Conservation (phyloP, 148 eudicot genomes). For the Diospyros lotus region DNA sequence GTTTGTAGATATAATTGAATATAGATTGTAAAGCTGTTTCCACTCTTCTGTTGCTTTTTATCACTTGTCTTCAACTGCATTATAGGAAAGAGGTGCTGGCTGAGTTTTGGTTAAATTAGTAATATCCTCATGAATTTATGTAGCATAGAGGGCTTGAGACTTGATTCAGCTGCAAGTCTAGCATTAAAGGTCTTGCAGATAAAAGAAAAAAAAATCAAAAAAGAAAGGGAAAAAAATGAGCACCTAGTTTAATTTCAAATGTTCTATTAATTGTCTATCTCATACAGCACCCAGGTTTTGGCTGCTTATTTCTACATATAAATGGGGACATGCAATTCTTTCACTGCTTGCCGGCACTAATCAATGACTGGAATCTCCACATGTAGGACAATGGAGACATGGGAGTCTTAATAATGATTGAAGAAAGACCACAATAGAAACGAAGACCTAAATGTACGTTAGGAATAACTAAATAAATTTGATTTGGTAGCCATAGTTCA, state of each 20-base stretch:
- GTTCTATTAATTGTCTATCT: background rate
- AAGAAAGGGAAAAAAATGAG: background rate
- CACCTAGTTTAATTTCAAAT: background rate
- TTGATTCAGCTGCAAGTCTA: background rate
- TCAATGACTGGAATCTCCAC: background rate
- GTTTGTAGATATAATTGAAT: background rate
- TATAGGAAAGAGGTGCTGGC: background rate
- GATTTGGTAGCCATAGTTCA: background rate
- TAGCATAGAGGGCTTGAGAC: background rate
- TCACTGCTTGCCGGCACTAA: background rate
- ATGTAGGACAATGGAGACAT: background rate
- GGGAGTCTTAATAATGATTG: too few relatives aligned
- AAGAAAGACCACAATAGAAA: too few relatives aligned
- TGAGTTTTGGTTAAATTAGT: background rate
- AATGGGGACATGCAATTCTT: background rate
- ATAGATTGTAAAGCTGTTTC: background rate
- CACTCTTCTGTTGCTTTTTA: background rate
- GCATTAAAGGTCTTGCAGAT: background rate
- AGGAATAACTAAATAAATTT: background rate
- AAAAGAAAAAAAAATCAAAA: background rate
- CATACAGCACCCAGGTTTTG: background rate
- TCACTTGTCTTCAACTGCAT: background rate
- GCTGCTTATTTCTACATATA: background rate
- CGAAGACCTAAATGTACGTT: background rate
- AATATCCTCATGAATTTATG: background rate